A percentile compares a stretch with the other conserved stretches of the same genome.
Conservation (phyloP, 192 early-diverging fungal genomes). For the Backusella sp. region DNA sequence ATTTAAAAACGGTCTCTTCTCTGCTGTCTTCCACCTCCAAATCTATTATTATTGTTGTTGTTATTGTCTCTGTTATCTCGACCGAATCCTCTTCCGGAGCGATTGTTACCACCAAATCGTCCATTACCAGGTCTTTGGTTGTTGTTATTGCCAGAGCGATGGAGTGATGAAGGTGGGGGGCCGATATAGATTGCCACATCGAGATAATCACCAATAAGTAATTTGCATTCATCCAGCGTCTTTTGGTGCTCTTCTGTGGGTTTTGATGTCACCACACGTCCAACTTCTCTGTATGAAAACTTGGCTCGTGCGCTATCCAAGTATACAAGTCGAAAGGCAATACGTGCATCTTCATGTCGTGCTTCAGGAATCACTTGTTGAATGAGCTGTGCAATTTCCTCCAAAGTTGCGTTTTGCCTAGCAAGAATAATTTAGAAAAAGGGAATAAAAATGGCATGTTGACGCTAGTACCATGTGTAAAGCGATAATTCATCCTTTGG, state of each 20-base stretch:
- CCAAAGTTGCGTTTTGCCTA: constrained; percentile 63
- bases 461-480: constrained; percentile 52
- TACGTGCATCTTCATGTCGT: constrained; percentile 33
- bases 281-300: constrained; percentile 44
- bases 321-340: constrained; percentile 53
- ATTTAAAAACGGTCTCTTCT: neutral
- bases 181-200: constrained; percentile 49
- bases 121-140: neutral
- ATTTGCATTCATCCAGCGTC: constrained; percentile 50
- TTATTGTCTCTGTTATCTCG: neutral
- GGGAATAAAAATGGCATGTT: neutral
- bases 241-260: constrained; percentile 38
- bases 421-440: neutral
- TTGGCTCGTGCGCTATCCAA: constrained; percentile 36
- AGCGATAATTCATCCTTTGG: constrained; percentile 48
- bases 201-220: constrained; percentile 60
- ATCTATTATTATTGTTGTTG: neutral
- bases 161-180: constrained; percentile 11
- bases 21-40: constrained; percentile 13
- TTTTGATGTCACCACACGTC: constrained; percentile 30
- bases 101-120: constrained; percentile 2
- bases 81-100: neutral
- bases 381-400: constrained; percentile 56
- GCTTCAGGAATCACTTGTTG: constrained; percentile 43
- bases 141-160: neutral